Evolutionary conservation across 192 early-diverging fungal genomes (phyloP).

Genomic region (Cladochytrium replicatum): DNA sequence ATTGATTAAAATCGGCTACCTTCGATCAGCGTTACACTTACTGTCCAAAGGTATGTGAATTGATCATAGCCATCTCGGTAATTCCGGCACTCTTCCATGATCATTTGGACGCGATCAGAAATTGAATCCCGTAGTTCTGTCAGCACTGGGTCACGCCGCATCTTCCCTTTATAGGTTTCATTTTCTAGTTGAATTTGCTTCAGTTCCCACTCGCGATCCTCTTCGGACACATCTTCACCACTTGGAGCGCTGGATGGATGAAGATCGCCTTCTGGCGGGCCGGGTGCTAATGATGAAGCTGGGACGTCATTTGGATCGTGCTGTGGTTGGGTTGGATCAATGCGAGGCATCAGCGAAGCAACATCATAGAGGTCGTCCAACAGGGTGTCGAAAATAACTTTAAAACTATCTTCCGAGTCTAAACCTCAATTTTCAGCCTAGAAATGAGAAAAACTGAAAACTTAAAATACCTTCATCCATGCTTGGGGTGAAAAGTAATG

Average conservation of each 20-base stretch:
- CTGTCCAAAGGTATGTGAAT: conserved; percentile 52
- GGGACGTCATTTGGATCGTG: neutral
- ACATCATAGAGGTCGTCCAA: conserved; percentile 48
- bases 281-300: conserved; percentile 7
- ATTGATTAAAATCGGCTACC: conserved; percentile 6
- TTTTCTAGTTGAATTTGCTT: conserved; percentile 32
- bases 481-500: conserved; percentile 44
- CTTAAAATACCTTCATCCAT: conserved; percentile 45
- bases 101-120: conserved; percentile 24
- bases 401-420: conserved; percentile 33
- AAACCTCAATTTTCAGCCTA: conserved; percentile 12
- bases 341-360: conserved; percentile 44
- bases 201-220: conserved; percentile 8
- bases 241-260: neutral
- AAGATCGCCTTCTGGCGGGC: conserved; percentile 7
- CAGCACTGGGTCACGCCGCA: conserved; percentile 38
- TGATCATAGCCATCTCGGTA: conserved; percentile 53
- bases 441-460: neutral
- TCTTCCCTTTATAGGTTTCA: conserved; percentile 47
- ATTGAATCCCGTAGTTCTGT: conserved; percentile 26
- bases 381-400: conserved; percentile 34
- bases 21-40: conserved; percentile 11
- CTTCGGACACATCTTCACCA: conserved; percentile 19
- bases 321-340: conserved; percentile 18
- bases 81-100: conserved; percentile 41